These are phyloP conservation scores for Drechslerella coelobrocha DNA, from an alignment of 2,329 filamentous ascomycete genomes.

Conservation along the genomic window DNA sequence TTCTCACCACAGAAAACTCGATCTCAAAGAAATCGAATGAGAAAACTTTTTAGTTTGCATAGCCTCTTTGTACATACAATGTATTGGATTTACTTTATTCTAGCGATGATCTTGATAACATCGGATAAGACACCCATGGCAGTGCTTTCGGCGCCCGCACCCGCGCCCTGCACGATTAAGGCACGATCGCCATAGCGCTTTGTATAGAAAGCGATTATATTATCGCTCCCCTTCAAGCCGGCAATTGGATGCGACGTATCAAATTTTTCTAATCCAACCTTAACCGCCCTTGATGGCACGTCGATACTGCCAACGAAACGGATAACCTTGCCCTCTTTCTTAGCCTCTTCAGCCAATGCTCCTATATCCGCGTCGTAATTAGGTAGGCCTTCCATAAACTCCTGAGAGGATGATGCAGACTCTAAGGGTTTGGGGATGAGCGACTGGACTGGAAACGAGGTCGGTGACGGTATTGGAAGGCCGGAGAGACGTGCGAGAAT, in stretches of 20 bases:
- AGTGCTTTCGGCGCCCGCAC: slow-evolving; percentile 89
- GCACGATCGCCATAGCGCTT: slow-evolving; percentile 90
- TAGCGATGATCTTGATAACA: slow-evolving; percentile 75
- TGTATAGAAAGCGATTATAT: slow-evolving; percentile 99
- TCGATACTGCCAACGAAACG: slow-evolving; percentile 95
- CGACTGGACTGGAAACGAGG: slow-evolving; percentile 90
- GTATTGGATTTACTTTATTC: slow-evolving; percentile 24
- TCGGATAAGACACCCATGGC: slow-evolving; percentile 98
- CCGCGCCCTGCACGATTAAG: slow-evolving; percentile 91
- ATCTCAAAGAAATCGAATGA: neutral
- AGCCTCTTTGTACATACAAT: slow-evolving; percentile 32
- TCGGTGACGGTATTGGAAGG: slow-evolving; percentile 79
- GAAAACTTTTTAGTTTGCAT: neutral
- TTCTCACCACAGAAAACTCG: too few species aligned
- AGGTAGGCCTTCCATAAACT: slow-evolving; percentile 82
- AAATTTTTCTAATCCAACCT: slow-evolving; percentile 89
- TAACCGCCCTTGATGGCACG: slow-evolving; percentile 77
- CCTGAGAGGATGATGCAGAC: slow-evolving; percentile 74
- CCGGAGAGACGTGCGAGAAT: slow-evolving; percentile 89
- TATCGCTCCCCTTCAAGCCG: slow-evolving; percentile 93
- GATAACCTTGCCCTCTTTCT: slow-evolving; percentile 86
- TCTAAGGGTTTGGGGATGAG: slow-evolving; percentile 89
- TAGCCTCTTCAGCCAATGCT: slow-evolving; percentile 80
- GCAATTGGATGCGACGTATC: slow-evolving; percentile 71
- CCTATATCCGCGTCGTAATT: slow-evolving; percentile 92